Base-by-base conservation (phyloP, 371 early-diverging fungal species). In the Syncephalis plumigaleata region DNA sequence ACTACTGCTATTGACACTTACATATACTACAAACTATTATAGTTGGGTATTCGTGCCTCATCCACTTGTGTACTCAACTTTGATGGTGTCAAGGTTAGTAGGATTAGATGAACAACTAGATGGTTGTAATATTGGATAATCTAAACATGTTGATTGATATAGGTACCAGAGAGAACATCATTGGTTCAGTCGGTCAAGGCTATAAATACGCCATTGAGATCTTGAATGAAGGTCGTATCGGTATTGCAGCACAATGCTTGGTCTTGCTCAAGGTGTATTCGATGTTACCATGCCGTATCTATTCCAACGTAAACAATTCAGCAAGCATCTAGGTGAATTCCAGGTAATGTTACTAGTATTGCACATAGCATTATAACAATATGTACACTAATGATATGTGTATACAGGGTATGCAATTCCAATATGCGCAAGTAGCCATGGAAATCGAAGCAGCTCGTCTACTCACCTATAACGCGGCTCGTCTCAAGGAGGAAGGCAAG, bases 161-260 rank as follows among this genome's bases (percentile, higher is more conserved):
- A 51, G 40, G 84, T 97, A 21, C 98, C 96, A 24, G 87, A 43
- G 67, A 64, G 45, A 91, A 92, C 57, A 66, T 97, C 26, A 61
- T 97, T 20, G 98, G 98, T 37, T 85, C 91, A 56, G 67, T 89
- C 46, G 95, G 95, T 48, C 79, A 91, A 69, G 98, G 98, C 24
- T 97, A 97, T 86, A 94, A 92, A 70, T 91, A 90, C 52, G 94
- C 96, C 46, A 97, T 97, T 53, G 93, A 92, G 63, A 91, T 91
- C 45, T 69, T 97, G 54, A 96, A 97, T 68, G 96, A 94, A 66
- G 96, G 96, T 17, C 86, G 95, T 63, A 89, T 97, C 45, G 98
- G 98, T 57, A 94, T 94, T 65, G 92, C 94, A 38, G 94, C 94
- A 27, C 95, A 95, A 94, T 94, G 98, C 60, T 95, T 42, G 98